phyloP scores from a whole-genome alignment of 1,284 basidiomycete species.

The Chalciporus sp. region DNA sequence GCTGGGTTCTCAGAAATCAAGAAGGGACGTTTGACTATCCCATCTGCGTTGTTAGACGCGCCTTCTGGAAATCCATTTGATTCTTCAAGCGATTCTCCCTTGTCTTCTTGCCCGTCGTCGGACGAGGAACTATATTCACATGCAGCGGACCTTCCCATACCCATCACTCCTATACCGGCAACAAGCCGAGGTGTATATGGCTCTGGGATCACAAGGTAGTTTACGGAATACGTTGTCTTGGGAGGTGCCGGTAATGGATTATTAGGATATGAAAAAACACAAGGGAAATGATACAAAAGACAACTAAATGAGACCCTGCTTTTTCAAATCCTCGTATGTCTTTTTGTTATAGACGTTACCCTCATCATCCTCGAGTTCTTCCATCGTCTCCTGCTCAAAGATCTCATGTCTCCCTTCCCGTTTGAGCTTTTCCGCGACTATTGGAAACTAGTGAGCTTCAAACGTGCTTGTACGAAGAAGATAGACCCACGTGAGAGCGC shows the following conservation, averaged over 20 bases:
- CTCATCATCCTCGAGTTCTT: constrained; percentile 95
- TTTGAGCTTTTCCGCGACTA: constrained; percentile 96
- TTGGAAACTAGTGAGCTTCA: constrained; percentile 2
- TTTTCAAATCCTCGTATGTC: constrained; percentile 90
- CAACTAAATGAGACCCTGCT: constrained; percentile 80
- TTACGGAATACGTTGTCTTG: not conserved
- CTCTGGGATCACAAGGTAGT: constrained; percentile 16
- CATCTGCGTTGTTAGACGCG: constrained; percentile 48
- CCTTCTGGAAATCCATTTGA: constrained; percentile 66
- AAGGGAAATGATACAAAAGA: constrained; percentile 1
- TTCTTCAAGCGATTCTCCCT: constrained; percentile 60
- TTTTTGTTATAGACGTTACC: constrained; percentile 94
- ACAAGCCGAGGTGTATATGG: constrained; percentile 28
- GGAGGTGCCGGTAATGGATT: not conserved
- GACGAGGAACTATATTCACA: constrained; percentile 80
- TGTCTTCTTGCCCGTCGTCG: constrained; percentile 76
- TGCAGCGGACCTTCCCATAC: constrained; percentile 63
- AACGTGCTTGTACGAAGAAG: not conserved
- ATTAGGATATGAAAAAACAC: constrained; percentile 6
- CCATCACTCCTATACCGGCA: constrained; percentile 50
- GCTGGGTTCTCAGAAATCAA: constrained; percentile 51
- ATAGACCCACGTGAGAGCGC: constrained; percentile 80
- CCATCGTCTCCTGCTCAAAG: constrained; percentile 89
- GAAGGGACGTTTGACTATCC: constrained; percentile 49
- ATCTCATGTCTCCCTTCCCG: constrained; percentile 91